phyloP scores from a whole-genome alignment of 768 basidiomycete genomes.

The Macrolepiota albuminosa region DNA sequence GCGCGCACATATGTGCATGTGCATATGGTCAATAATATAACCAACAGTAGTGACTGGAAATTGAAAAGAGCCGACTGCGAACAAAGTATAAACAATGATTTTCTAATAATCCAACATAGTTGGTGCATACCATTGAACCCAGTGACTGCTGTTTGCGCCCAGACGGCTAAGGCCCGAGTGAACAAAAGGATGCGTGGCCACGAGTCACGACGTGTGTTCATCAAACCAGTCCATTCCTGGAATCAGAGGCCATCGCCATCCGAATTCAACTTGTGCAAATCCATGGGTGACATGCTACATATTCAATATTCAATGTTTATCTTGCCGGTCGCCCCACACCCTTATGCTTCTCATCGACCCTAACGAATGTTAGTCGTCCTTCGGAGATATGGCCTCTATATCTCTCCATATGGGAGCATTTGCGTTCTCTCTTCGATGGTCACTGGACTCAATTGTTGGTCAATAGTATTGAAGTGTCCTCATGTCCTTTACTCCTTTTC shows the following conservation, averaged over 20 bases:
- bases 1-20: conserved; percentile 95
- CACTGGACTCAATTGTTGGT: not conserved
- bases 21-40: conserved; percentile 90
- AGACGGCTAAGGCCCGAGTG: not conserved
- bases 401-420: not conserved
- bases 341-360: not conserved
- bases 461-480: not conserved
- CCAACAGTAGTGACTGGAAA: conserved; percentile 92
- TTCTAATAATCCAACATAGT: too few relatives aligned
- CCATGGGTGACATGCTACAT: too few relatives aligned
- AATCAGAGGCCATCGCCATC: not conserved
- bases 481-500: not conserved
- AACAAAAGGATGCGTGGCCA: not conserved
- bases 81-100: not conserved
- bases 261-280: not conserved
- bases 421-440: not conserved
- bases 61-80: conserved; percentile 88
- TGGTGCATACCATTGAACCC: conserved; percentile 10
- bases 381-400: not conserved
- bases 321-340: too few relatives aligned
- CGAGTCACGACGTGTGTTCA: not conserved
- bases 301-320: too few relatives aligned
- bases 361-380: not conserved
- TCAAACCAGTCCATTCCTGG: not conserved
- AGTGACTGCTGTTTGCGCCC: not conserved